Evolutionary conservation across 179 eudicot genomes (phyloP), one percentile per base, ranked within the genome.

Genomic region (Beta corolliflora): DNA sequence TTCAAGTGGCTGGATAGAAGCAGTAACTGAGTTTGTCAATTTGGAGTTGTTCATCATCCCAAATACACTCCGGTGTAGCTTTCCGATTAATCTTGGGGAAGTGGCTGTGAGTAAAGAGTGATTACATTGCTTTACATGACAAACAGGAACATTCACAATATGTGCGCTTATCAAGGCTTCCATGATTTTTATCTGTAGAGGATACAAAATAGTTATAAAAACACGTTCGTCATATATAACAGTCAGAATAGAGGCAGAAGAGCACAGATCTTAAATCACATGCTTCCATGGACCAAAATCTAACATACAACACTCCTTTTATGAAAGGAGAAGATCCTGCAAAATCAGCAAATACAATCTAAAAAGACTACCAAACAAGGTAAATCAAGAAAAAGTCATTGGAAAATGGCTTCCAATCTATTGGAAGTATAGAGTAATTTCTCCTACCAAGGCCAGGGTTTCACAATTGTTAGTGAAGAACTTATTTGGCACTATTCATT

Each of bases 1-100:
- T 79, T 89, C 84, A 60, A 87, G 45, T 1, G 97, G 91, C 67
- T 89, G 88, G 74, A 89, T 82, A 41, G 94, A 87, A 84, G 92
- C 91, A 81, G 86, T 76, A 60, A 86, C 82, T 52, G 89, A 80
- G 69, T 80, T 89, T 16, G 84, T 79, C 66, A 80, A 50, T 78
- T 86, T 91, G 69, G 87, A 84, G 76, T 76, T 78, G 72, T 82
- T 84, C 77, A 86, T 82, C 83, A 72, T 83, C 75, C 85, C 83
- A 58, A 87, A 46, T 76, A 88, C 75, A 77, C 83, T 81, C 72
- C 73, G 76, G 65, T 46, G 78, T 65, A 87, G 80, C 75, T 85
- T 87, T 70, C 74, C 64, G 31, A 58, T 66, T 45, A 75, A 77
- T 56, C 76, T 86, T 21, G 84, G 78, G 56, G 76, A 83, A 31